These are phyloP conservation scores for Ajuga reptans DNA, from an alignment of 305 asterid genomes.

Conservation along the genomic window DNA sequence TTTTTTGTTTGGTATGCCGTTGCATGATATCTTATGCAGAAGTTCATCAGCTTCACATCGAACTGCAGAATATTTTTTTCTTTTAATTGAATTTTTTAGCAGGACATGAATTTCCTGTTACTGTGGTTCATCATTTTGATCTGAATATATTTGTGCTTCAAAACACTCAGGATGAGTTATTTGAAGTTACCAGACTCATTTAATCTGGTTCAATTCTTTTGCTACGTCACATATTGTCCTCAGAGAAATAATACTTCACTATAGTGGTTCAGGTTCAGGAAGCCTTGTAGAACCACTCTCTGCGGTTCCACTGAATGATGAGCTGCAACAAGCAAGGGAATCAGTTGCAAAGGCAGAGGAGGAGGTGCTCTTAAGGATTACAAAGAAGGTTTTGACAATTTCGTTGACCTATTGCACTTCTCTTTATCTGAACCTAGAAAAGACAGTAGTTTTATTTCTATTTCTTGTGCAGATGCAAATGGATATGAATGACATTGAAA, in stretches of 20 bases:
- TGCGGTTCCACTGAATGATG: constrained; percentile 86
- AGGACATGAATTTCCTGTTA: constrained; percentile 18
- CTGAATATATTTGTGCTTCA: not conserved
- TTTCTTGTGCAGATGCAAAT: constrained; percentile 54
- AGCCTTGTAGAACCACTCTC: constrained; percentile 75
- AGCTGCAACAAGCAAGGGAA: constrained; percentile 75
- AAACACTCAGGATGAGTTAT: constrained; percentile 15
- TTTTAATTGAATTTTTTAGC: not conserved
- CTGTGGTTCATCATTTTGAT: not conserved
- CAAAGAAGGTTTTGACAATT: constrained; percentile 55
- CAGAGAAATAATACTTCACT: constrained; percentile 38
- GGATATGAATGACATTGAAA: constrained; percentile 56
- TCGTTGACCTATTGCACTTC: constrained; percentile 17
- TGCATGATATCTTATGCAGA: constrained; percentile 1
- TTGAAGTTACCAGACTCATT: constrained; percentile 13
- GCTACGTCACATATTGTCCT: constrained; percentile 15
- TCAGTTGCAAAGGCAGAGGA: constrained; percentile 82
- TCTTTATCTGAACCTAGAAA: constrained; percentile 12
- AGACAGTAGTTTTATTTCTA: constrained; percentile 13
- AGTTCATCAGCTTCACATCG: constrained; percentile 16
- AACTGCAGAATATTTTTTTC: constrained; percentile 12
- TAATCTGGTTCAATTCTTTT: constrained; percentile 8
- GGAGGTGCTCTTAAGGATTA: constrained; percentile 71
- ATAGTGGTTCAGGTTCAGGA: constrained; percentile 84
- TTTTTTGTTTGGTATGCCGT: not conserved